Percentiles rank a stretch among this genome's conserved stretches.
phyloP scores from a whole-genome alignment of 306 rosid genomes.

The Lathyrus aphaca region DNA sequence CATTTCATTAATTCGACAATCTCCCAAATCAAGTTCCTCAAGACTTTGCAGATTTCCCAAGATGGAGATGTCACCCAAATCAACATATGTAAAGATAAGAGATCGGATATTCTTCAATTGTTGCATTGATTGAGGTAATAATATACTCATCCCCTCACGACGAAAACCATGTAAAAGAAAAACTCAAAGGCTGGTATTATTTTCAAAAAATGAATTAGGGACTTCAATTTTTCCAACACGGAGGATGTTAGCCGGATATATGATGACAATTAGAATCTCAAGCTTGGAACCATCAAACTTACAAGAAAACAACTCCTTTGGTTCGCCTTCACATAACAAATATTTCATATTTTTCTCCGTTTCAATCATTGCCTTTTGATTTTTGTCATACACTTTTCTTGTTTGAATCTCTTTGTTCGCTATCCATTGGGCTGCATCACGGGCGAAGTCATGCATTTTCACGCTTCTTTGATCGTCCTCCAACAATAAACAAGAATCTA shows the following conservation, averaged over 20 bases:
- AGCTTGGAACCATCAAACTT: constrained; percentile 1
- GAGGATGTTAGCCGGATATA: rapidly evolving
- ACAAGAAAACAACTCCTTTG: not conserved
- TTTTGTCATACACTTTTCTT: not conserved
- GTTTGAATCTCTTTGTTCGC: not conserved
- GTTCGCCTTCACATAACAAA: not conserved
- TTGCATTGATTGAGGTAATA: not conserved
- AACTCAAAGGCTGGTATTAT: not conserved
- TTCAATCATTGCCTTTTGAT: not conserved
- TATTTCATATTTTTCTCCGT: not conserved
- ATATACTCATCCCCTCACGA: too few species aligned
- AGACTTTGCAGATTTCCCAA: constrained; percentile 1
- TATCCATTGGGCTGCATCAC: constrained; percentile 9
- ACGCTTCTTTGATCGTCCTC: rapidly evolving
- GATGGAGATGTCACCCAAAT: constrained; percentile 16
- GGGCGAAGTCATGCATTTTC: constrained; percentile 35
- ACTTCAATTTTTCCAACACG: not conserved
- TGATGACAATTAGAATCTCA: not conserved
- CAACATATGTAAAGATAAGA: rapidly evolving
- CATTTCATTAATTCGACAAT: not conserved
- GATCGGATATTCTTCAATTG: not conserved
- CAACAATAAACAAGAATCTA: constrained; percentile 25
- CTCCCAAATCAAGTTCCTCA: not conserved
- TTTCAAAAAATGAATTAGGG: not conserved
- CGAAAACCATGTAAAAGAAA: not conserved